Evolutionary conservation across 306 rosid genomes (phyloP).

Genomic region (Acacia acuminata): DNA sequence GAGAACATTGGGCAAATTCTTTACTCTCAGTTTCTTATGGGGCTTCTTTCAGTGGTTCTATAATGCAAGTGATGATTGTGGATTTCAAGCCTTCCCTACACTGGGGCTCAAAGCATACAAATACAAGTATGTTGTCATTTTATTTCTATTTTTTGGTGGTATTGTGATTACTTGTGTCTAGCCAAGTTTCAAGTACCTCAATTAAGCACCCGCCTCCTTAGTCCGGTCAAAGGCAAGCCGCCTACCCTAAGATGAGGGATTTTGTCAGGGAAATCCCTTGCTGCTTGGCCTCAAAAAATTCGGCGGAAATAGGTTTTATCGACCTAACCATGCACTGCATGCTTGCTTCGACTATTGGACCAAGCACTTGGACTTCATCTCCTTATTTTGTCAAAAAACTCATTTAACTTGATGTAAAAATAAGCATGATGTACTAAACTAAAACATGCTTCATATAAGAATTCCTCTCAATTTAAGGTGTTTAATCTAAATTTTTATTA

Average conservation of each 20-base stretch:
- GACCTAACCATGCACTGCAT: neutral
- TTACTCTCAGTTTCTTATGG: slow-evolving; percentile 53
- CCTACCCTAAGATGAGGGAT: neutral
- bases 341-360: neutral
- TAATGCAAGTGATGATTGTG: slow-evolving; percentile 45
- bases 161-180: neutral
- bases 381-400: neutral
- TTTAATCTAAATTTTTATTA: neutral
- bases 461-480: neutral
- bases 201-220: neutral
- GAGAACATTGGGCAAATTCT: slow-evolving; percentile 52
- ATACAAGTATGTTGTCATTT: slow-evolving; percentile 35
- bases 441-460: slow-evolving; percentile 20
- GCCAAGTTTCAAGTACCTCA: neutral
- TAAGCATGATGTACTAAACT: slow-evolving; percentile 5
- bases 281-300: neutral
- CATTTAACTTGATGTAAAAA: slow-evolving; percentile 18
- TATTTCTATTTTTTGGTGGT: neutral
- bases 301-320: neutral
- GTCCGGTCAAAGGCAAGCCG: neutral
- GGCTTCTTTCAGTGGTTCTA: slow-evolving; percentile 65
- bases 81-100: slow-evolving; percentile 54
- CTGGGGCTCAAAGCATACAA: slow-evolving; percentile 52
- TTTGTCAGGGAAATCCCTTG: neutral
- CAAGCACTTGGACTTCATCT: neutral